A percentile compares a stretch with the other conserved stretches of the same genome.
phyloP scores from a whole-genome alignment of 176 grass and related monocot genomes.

The Metroxylon sagu region DNA sequence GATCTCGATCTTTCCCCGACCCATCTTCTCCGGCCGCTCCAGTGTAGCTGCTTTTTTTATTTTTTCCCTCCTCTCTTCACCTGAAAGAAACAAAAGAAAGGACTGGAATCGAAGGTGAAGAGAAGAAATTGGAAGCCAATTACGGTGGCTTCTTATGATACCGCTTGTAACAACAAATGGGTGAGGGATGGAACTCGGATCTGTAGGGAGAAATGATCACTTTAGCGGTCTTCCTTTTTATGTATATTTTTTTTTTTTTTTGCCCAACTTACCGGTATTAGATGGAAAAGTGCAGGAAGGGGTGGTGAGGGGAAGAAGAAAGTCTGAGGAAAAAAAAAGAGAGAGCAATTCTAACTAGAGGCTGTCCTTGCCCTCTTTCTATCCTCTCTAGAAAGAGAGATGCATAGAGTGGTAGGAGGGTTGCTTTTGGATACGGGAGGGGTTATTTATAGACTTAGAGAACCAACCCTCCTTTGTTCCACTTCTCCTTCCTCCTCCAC shows the following conservation, averaged over 20 bases:
- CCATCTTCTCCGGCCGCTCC: constrained; percentile 29
- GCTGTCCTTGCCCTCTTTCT: not conserved
- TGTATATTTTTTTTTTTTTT: too few species aligned
- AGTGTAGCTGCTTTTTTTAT: constrained; percentile 1
- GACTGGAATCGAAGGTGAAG: too few species aligned
- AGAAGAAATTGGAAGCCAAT: too few species aligned
- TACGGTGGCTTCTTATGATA: too few species aligned
- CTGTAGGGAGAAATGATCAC: not conserved
- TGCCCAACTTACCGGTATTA: constrained; percentile 3
- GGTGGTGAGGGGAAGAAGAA: not conserved
- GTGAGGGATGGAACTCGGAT: not conserved
- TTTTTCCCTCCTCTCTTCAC: not conserved
- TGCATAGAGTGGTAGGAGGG: not conserved
- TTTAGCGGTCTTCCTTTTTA: not conserved
- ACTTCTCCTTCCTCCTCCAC: not conserved
- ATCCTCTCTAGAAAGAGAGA: not conserved
- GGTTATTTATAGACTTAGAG: not conserved
- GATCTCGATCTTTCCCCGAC: constrained; percentile 60
- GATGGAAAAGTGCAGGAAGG: not conserved
- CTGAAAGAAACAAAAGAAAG: too few species aligned
- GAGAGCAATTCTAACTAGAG: not conserved
- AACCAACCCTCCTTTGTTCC: not conserved
- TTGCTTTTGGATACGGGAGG: not conserved
- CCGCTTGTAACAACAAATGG: not conserved
- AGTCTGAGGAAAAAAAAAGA: not conserved